Conservation (phyloP, 257 asterid species). For the Solanum lycopersicoides region DNA sequence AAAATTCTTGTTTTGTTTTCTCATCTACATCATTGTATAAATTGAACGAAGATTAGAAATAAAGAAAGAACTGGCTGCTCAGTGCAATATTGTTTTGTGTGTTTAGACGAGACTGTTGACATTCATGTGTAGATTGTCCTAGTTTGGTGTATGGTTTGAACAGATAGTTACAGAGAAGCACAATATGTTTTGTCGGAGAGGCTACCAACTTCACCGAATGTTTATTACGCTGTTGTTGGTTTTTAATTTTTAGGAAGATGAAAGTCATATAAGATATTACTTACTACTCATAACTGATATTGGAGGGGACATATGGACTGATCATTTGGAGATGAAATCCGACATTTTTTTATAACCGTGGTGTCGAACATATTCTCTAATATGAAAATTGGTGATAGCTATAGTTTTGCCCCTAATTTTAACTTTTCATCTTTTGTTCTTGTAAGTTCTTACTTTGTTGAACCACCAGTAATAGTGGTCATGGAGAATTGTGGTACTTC, state of each 20-base stretch:
- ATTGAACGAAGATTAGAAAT: background rate
- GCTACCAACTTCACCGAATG: background rate
- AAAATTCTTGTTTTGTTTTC: background rate
- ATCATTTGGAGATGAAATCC: background rate
- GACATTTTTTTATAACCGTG: background rate
- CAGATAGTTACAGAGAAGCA: background rate
- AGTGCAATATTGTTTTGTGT: background rate
- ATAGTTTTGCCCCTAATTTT: background rate
- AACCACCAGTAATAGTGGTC: background rate
- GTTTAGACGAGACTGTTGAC: background rate
- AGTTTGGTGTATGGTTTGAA: background rate
- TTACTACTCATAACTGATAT: no score
- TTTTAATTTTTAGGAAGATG: no score
- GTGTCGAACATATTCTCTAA: background rate
- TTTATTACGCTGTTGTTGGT: no score
- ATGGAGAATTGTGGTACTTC: background rate
- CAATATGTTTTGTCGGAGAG: background rate
- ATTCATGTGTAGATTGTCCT: background rate
- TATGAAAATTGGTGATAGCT: background rate
- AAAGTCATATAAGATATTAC: no score
- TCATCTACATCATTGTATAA: background rate
- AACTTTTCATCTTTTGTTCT: background rate
- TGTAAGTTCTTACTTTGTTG: background rate
- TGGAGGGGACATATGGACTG: background rate
- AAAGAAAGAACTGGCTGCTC: background rate